phyloP scores from a whole-genome alignment of 495 filamentous ascomycete genomes.

The Aspergillus campestris region DNA sequence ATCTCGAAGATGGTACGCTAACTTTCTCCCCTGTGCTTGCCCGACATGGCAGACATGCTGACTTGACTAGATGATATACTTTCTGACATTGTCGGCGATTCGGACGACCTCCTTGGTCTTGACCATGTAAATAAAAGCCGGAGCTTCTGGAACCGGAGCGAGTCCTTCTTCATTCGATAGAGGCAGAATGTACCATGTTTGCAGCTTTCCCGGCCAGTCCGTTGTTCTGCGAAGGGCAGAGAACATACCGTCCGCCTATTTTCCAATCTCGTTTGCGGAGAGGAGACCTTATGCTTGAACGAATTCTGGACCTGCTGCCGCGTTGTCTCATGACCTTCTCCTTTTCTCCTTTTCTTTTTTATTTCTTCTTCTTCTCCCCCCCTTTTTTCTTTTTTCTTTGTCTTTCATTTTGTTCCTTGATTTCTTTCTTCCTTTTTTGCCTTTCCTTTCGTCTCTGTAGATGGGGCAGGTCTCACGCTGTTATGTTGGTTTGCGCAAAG shows the following conservation, averaged over 20 bases:
- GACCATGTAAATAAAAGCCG: conserved; percentile 77
- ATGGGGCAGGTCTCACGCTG: too few relatives aligned
- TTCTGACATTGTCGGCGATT: conserved; percentile 55
- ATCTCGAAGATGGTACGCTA: conserved; percentile 77
- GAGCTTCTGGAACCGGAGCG: conserved; percentile 49
- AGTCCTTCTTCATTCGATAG: conserved; percentile 62
- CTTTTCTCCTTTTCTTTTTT: too few relatives aligned
- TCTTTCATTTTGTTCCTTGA: too few relatives aligned
- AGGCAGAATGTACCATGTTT: conserved; percentile 9
- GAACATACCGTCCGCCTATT: not conserved
- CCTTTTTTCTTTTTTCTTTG: too few relatives aligned
- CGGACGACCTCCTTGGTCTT: conserved; percentile 78
- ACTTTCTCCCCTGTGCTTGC: not conserved
- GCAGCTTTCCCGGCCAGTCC: not conserved
- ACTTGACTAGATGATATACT: conserved; percentile 65
- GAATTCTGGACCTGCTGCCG: too few relatives aligned
- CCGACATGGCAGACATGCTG: not conserved
- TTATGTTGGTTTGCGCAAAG: too few relatives aligned
- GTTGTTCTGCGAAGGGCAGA: not conserved
- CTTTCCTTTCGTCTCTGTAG: conserved; percentile 1
- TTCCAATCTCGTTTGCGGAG: too few relatives aligned
- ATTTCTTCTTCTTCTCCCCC: too few relatives aligned
- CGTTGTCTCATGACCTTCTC: too few relatives aligned
- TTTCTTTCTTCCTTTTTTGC: not conserved
- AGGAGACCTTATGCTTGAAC: too few relatives aligned